Percentiles rank a stretch among this genome's conserved stretches.
These are phyloP conservation scores for Darksidea phi DNA, from an alignment of 495 filamentous ascomycete genomes.

Conservation along the genomic window DNA sequence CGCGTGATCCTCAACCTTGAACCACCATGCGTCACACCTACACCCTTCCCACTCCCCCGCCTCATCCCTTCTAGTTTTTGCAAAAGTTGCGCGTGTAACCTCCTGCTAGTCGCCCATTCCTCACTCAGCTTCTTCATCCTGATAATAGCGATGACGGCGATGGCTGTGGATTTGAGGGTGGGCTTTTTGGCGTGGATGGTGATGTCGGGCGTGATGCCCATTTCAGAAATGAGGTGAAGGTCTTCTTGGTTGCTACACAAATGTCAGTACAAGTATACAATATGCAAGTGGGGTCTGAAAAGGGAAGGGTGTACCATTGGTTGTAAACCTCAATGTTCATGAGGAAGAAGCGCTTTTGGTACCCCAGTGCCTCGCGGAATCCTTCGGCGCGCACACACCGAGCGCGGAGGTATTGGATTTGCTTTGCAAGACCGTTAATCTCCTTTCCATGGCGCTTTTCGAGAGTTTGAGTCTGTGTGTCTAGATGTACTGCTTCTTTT, in stretches of 20 bases:
- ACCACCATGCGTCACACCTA: not conserved
- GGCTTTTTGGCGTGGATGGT: slow-evolving; percentile 45
- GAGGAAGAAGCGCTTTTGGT: slow-evolving; percentile 71
- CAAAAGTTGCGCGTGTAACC: slow-evolving; percentile 39
- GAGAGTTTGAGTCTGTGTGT: slow-evolving; percentile 22
- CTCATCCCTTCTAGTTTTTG: slow-evolving; percentile 38
- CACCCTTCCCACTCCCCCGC: not conserved
- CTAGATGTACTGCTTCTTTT: slow-evolving; percentile 17
- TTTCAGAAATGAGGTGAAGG: slow-evolving; percentile 75
- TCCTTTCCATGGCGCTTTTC: slow-evolving; percentile 73
- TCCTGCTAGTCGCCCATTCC: slow-evolving; percentile 47
- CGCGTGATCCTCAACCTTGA: not conserved
- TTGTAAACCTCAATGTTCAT: slow-evolving; percentile 78
- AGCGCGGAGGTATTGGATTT: slow-evolving; percentile 85
- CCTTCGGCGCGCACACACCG: slow-evolving; percentile 73
- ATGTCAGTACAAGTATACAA: slow-evolving; percentile 5
- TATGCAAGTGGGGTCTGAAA: too few species aligned
- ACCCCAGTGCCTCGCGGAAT: slow-evolving; percentile 73
- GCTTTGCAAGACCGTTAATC: slow-evolving; percentile 76
- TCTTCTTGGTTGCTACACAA: slow-evolving; percentile 81
- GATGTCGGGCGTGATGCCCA: slow-evolving; percentile 61
- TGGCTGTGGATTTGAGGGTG: slow-evolving; percentile 51
- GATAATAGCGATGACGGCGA: slow-evolving; percentile 54
- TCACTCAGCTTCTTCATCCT: slow-evolving; percentile 56
- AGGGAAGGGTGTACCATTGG: slow-evolving; percentile 64